Percentiles rank a stretch among this genome's conserved stretches.
Conservation (phyloP, 257 asterid species). For the Solanum lycopersicoides region DNA sequence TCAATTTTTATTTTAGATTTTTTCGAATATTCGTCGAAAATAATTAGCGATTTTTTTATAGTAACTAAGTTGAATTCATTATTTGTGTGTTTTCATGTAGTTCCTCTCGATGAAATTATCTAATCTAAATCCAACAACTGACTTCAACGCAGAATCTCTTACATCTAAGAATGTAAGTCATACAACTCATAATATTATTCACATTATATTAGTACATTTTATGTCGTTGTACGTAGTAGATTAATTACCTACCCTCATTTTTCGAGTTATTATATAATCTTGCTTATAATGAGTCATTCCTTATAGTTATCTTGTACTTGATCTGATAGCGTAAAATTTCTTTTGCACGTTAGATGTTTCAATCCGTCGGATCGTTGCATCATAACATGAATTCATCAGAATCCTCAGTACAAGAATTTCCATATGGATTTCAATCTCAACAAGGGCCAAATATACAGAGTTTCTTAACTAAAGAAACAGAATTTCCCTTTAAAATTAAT, state of each 20-base stretch:
- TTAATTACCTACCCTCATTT: background rate
- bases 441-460: constrained; percentile 7
- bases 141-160: constrained; percentile 47
- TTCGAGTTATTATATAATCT: background rate
- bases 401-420: constrained; percentile 11
- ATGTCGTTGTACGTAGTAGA: background rate
- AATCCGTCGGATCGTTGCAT: constrained; percentile 32
- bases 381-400: constrained; percentile 30
- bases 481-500: constrained; percentile 23
- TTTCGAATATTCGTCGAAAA: background rate
- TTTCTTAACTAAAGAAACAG: constrained; percentile 14
- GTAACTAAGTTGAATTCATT: background rate
- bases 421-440: constrained; percentile 39
- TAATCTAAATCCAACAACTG: constrained; percentile 63
- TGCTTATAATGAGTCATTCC: background rate
- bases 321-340: background rate
- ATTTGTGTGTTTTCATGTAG: constrained; percentile 16
- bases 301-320: background rate
- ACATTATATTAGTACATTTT: background rate
- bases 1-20: background rate
- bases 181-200: background rate
- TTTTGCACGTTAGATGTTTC: constrained; percentile 25
- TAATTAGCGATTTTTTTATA: background rate
- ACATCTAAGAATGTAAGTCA: constrained; percentile 66
- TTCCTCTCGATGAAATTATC: constrained; percentile 88